Evolutionary conservation across 1,284 basidiomycete species (phyloP).

Genomic region (Sutorius eximius): DNA sequence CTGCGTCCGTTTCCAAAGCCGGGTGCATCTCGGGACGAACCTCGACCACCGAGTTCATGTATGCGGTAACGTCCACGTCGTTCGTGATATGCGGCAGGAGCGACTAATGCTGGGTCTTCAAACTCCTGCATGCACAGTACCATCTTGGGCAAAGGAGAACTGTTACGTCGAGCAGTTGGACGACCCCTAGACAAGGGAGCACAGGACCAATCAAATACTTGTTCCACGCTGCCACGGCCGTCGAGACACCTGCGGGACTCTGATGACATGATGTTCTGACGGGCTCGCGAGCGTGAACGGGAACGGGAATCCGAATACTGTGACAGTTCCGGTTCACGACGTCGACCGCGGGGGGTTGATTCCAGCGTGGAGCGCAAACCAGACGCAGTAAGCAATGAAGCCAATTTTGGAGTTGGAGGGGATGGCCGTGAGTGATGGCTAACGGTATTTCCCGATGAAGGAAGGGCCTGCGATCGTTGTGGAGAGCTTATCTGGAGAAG

Average conservation of each 20-base stretch:
- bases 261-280: slow-evolving; percentile 16
- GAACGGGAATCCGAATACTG: slow-evolving; percentile 40
- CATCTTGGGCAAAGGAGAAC: slow-evolving; percentile 51
- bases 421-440: slow-evolving; percentile 45
- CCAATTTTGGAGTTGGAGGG: slow-evolving; percentile 57
- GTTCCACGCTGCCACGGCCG: slow-evolving; percentile 36
- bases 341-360: slow-evolving; percentile 51
- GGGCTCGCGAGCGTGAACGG: slow-evolving; percentile 30
- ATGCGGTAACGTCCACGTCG: slow-evolving; percentile 48
- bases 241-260: slow-evolving; percentile 29
- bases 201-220: slow-evolving; percentile 40
- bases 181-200: slow-evolving; percentile 44
- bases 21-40: slow-evolving; percentile 42
- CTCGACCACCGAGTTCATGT: slow-evolving; percentile 47
- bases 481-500: slow-evolving; percentile 56
- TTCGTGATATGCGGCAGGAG: slow-evolving; percentile 22
- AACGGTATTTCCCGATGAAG: slow-evolving; percentile 49
- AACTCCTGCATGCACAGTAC: slow-evolving; percentile 34
- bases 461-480: slow-evolving; percentile 41
- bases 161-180: slow-evolving; percentile 46
- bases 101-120: slow-evolving; percentile 35
- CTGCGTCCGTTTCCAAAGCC: slow-evolving; percentile 59
- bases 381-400: slow-evolving; percentile 34
- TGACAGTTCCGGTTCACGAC: slow-evolving; percentile 40
- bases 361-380: slow-evolving; percentile 35